Evolutionary conservation across 768 basidiomycete genomes (phyloP).

Genomic region (Pulveroboletus sp.): DNA sequence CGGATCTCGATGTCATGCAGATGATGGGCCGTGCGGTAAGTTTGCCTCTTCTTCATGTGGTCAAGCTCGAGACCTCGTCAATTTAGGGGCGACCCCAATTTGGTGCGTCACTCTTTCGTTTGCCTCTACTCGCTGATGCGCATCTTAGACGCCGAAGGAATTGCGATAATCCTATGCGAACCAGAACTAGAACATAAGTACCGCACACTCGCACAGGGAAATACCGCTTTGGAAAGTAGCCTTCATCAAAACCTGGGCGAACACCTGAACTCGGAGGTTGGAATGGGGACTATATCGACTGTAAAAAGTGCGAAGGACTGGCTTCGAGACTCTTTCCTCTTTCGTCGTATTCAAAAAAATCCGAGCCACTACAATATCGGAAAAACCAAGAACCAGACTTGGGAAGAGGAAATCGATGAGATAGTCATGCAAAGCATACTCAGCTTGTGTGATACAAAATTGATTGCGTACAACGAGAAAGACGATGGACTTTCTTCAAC

Average conservation of each 20-base stretch:
- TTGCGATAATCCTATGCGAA: constrained; percentile 82
- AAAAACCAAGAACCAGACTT: constrained; percentile 51
- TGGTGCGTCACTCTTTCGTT: constrained; percentile 39
- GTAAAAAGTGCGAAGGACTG: constrained; percentile 71
- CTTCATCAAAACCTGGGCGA: constrained; percentile 81
- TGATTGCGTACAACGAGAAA: constrained; percentile 46
- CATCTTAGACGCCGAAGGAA: constrained; percentile 67
- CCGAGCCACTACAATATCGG: constrained; percentile 68
- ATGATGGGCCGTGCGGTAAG: constrained; percentile 93
- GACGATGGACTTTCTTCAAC: constrained; percentile 53
- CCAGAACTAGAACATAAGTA: constrained; percentile 68
- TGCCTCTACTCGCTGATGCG: neutral
- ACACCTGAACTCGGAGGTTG: constrained; percentile 93
- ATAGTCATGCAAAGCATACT: constrained; percentile 65
- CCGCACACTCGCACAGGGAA: constrained; percentile 59
- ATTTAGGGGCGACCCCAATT: constrained; percentile 84
- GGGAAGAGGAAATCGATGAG: constrained; percentile 68
- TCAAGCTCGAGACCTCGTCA: neutral
- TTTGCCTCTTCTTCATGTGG: neutral
- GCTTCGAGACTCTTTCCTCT: constrained; percentile 83
- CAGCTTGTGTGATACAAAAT: constrained; percentile 53
- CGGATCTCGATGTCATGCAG: constrained; percentile 89
- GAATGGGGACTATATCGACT: constrained; percentile 74
- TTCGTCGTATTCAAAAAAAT: constrained; percentile 80
- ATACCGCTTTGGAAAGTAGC: constrained; percentile 77